Evolutionary conservation across 2,329 filamentous ascomycete species (phyloP).

Genomic region (Colletotrichum simmondsii): DNA sequence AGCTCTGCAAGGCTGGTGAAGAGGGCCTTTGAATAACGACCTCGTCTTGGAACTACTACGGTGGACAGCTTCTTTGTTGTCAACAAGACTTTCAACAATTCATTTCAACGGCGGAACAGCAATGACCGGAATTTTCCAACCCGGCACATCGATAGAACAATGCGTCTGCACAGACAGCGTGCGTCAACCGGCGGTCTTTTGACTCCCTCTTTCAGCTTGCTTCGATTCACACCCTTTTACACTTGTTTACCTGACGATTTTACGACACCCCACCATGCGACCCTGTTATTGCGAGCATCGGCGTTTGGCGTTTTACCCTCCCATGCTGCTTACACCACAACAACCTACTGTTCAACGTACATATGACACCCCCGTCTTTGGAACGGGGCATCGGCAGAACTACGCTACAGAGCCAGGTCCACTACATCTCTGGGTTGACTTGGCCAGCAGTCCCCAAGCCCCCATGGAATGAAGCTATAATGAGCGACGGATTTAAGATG

Average conservation of each 20-base stretch:
- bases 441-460: constrained; percentile 11
- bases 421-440: constrained; percentile 13
- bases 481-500: constrained; percentile 28
- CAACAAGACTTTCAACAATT: neutral
- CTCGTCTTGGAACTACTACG: neutral
- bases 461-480: constrained; percentile 29
- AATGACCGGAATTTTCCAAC: constrained; percentile 2
- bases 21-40: constrained; percentile 78
- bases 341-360: constrained; percentile 32
- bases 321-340: constrained; percentile 26
- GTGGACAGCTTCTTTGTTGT: neutral
- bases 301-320: constrained; percentile 34
- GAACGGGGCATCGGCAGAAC: constrained; percentile 24
- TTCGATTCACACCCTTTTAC: constrained; percentile 27
- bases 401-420: constrained; percentile 25
- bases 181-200: constrained; percentile 25
- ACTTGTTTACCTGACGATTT: constrained; percentile 33
- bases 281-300: constrained; percentile 34
- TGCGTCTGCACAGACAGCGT: constrained; percentile 18
- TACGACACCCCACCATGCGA: constrained; percentile 35
- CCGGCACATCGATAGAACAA: constrained; percentile 18
- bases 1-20: constrained; percentile 94
- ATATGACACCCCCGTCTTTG: constrained; percentile 20
- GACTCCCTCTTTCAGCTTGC: constrained; percentile 10
- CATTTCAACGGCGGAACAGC: constrained; percentile 12